Conservation (phyloP, 148 eudicot species). For the Nepenthes mirabilis region DNA sequence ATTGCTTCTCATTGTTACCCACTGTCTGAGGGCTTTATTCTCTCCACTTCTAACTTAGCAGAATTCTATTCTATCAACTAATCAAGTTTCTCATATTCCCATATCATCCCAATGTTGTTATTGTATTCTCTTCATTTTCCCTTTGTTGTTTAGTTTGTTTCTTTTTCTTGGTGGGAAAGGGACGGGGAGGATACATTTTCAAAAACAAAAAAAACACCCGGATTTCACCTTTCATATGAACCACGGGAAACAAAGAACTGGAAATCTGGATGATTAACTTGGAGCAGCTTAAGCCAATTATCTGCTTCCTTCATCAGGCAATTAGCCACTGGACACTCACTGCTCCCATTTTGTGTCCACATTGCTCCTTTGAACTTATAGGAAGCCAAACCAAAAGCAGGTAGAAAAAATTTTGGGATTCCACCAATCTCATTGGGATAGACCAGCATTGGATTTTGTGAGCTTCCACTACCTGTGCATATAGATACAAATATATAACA, state of each 20-base stretch:
- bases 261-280: slow-evolving; percentile 14
- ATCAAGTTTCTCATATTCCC: no score
- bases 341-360: slow-evolving; percentile 7
- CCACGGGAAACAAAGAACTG: slow-evolving; percentile 13
- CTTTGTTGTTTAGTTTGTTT: no score
- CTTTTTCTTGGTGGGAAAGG: no score
- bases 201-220: background rate
- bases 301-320: slow-evolving; percentile 5
- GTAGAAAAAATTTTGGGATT: slow-evolving; percentile 5
- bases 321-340: slow-evolving; percentile 1
- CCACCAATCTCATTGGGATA: slow-evolving; percentile 2
- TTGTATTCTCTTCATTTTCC: no score
- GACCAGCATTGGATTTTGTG: slow-evolving; percentile 5
- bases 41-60: no score
- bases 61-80: no score
- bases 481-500: background rate
- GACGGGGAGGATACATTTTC: no score
- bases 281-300: slow-evolving; percentile 10
- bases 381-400: slow-evolving; percentile 15
- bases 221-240: slow-evolving; percentile 4
- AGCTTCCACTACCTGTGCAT: slow-evolving; percentile 3
- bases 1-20: no score
- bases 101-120: no score
- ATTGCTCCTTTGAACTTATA: slow-evolving; percentile 10
- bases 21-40: no score